Percentiles rank a stretch among this genome's conserved stretches.
Evolutionary conservation across 1,284 basidiomycete genomes (phyloP).

Genomic region (Moniliella sp.): DNA sequence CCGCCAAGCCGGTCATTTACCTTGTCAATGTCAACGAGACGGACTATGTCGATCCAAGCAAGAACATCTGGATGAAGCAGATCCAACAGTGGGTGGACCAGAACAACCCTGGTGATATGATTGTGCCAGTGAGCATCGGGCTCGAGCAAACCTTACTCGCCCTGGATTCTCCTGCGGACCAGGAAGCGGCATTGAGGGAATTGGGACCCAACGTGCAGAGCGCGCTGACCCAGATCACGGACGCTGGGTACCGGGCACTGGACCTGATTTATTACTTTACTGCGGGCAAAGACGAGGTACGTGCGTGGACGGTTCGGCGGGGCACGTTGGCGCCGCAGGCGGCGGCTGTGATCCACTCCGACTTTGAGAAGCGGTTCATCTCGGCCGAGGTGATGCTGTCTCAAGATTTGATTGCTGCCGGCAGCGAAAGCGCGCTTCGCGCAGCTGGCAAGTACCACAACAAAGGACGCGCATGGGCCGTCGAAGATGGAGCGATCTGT

Average conservation of each 20-base stretch:
- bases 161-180: neutral
- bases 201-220: neutral
- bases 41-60: constrained; percentile 45
- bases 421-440: too few species aligned
- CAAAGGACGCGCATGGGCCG: too few species aligned
- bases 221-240: constrained; percentile 1
- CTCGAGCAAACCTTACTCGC: constrained; percentile 69
- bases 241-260: neutral
- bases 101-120: constrained; percentile 72
- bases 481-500: too few species aligned
- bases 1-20: constrained; percentile 82
- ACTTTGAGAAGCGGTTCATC: too few species aligned
- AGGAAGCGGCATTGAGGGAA: neutral
- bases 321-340: constrained; percentile 82
- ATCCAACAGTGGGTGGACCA: constrained; percentile 91
- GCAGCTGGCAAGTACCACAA: too few species aligned
- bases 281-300: constrained; percentile 75
- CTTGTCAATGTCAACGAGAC: constrained; percentile 79
- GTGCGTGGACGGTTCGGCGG: constrained; percentile 80
- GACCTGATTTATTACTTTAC: constrained; percentile 44
- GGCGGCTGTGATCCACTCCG: constrained; percentile 80
- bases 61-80: constrained; percentile 50
- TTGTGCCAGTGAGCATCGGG: constrained; percentile 84
- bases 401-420: too few species aligned
- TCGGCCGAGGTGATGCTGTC: too few species aligned